A percentile compares a stretch with the other conserved stretches of the same genome.
Evolutionary conservation across 2,329 filamentous ascomycete genomes (phyloP).

Genomic region (Hypoxylon sp.): DNA sequence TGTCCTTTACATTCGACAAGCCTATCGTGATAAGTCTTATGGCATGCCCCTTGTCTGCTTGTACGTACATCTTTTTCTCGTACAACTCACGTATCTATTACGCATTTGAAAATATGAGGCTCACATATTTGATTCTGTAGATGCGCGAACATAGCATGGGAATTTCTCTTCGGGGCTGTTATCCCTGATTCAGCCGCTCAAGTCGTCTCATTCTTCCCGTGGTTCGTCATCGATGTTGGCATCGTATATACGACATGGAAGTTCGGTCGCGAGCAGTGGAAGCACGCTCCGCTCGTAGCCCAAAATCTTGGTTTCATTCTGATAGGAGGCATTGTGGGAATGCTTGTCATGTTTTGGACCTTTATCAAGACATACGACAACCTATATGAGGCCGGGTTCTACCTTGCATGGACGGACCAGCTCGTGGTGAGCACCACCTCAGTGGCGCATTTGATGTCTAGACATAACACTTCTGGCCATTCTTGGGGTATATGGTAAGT

Average conservation of each 20-base stretch:
- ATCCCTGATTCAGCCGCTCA: slow-evolving; percentile 9
- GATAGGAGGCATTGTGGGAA: background rate
- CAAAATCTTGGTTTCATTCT: slow-evolving; percentile 11
- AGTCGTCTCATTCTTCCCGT: slow-evolving; percentile 13
- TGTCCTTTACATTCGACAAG: slow-evolving; percentile 15
- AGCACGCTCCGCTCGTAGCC: slow-evolving; percentile 9
- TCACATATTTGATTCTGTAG: slow-evolving; percentile 3
- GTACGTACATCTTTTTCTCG: slow-evolving; percentile 1
- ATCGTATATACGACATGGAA: slow-evolving; percentile 16
- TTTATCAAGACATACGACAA: slow-evolving; percentile 11
- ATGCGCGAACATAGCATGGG: slow-evolving; percentile 15
- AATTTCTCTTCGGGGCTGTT: slow-evolving; percentile 12
- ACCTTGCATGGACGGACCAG: slow-evolving; percentile 8
- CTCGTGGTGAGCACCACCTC: slow-evolving; percentile 12
- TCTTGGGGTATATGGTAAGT: slow-evolving; percentile 20
- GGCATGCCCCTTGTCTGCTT: slow-evolving; percentile 19
- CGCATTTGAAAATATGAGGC: background rate
- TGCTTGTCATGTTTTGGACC: slow-evolving; percentile 12
- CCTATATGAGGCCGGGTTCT: slow-evolving; percentile 10
- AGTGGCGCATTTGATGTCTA: slow-evolving; percentile 12
- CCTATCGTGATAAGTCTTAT: slow-evolving; percentile 17
- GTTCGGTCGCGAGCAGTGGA: slow-evolving; percentile 11
- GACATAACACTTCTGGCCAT: slow-evolving; percentile 15
- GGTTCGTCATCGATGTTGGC: slow-evolving; percentile 15
- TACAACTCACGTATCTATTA: too few relatives aligned